Evolutionary conservation across 148 eudicot genomes (phyloP).

Genomic region (Pharnaceum exiguum): DNA sequence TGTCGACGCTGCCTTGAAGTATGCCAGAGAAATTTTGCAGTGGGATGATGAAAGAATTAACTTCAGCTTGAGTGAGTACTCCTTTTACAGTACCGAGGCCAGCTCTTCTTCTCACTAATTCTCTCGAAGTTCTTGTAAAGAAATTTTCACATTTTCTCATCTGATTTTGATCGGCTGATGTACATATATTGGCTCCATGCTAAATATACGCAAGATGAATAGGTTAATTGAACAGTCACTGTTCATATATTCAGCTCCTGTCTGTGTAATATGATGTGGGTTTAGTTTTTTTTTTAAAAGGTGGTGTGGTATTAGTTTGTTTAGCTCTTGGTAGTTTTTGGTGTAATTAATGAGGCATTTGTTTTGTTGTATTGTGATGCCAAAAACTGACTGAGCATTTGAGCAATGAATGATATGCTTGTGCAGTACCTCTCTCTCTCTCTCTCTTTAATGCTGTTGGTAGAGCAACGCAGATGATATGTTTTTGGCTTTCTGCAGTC

Average conservation of each 20-base stretch:
- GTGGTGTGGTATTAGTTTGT: no score
- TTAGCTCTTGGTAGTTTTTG: no score
- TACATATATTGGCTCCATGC: slow-evolving; percentile 18
- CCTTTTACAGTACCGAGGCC: slow-evolving; percentile 65
- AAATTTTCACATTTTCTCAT: slow-evolving; percentile 3
- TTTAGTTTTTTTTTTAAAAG: no score
- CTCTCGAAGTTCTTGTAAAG: slow-evolving; percentile 6
- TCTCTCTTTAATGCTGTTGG: no score
- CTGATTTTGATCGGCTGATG: slow-evolving; percentile 21
- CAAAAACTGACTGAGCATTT: no score
- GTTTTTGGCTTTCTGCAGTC: no score
- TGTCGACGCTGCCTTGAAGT: slow-evolving; percentile 71
- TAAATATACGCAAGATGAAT: slow-evolving; percentile 7
- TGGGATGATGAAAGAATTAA: slow-evolving; percentile 89
- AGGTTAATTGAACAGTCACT: slow-evolving; percentile 18
- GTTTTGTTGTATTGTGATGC: no score
- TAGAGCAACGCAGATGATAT: no score
- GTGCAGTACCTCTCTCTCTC: no score
- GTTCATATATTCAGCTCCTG: slow-evolving; percentile 17
- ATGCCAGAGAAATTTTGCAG: slow-evolving; percentile 77
- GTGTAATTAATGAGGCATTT: no score
- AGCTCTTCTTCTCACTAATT: slow-evolving; percentile 45
- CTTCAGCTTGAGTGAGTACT: slow-evolving; percentile 64
- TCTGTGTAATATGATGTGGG: neutral
- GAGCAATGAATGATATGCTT: no score